Evolutionary conservation across 176 grass and related monocot genomes (phyloP).

Genomic region (Musa schizocarpa): DNA sequence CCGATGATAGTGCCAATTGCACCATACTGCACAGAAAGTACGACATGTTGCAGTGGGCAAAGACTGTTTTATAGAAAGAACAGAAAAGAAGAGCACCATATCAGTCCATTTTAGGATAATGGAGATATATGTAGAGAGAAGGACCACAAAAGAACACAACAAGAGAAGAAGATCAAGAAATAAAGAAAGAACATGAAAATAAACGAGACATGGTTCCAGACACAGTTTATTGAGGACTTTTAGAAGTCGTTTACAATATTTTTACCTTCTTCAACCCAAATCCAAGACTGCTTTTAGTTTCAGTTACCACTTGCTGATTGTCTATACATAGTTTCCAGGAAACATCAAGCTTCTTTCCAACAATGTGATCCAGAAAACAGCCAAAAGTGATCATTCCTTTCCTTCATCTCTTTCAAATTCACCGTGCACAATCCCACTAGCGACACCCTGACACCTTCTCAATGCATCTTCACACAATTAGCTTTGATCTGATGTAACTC

Average conservation of each 20-base stretch:
- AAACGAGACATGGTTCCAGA: not conserved
- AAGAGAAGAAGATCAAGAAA: not conserved
- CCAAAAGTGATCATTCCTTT: not conserved
- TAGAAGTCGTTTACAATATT: not conserved
- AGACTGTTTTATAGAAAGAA: not conserved
- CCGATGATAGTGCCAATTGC: no score
- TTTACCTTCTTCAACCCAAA: not conserved
- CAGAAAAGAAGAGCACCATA: not conserved
- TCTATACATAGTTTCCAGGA: not conserved
- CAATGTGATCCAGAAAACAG: not conserved
- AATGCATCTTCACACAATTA: not conserved
- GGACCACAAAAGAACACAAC: not conserved
- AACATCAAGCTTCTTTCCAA: not conserved
- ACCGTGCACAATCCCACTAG: no score
- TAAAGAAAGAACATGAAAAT: not conserved
- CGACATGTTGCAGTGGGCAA: not conserved
- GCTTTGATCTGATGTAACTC: not conserved
- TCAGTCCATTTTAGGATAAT: not conserved
- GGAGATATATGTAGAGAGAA: not conserved
- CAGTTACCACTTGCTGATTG: not conserved
- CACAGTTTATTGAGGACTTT: not conserved
- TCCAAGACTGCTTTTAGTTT: not conserved
- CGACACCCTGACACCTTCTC: no score
- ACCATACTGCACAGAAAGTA: not conserved
- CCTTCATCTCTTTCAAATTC: no score